Evolutionary conservation across 2,329 filamentous ascomycete species (phyloP).

Genomic region (Aspergillus pseudonomiae): DNA sequence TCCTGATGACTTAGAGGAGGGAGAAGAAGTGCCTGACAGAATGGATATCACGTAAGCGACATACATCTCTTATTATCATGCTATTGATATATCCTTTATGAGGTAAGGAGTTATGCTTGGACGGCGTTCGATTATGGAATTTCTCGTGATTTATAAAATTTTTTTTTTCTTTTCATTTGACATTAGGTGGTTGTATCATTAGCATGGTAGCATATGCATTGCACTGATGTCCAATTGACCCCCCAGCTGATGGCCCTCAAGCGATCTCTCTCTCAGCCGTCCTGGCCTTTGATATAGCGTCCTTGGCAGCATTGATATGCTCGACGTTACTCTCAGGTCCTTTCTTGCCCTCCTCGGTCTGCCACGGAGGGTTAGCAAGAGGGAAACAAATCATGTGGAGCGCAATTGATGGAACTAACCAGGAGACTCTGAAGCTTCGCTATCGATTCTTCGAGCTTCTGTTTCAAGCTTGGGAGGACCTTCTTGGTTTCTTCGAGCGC

Average conservation of each 20-base stretch:
- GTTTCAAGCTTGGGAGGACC: constrained; percentile 72
- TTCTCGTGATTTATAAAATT: constrained; percentile 23
- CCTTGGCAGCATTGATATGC: constrained; percentile 46
- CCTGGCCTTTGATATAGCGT: constrained; percentile 44
- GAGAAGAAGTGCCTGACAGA: constrained; percentile 59
- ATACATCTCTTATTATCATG: not conserved
- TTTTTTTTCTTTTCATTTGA: constrained; percentile 18
- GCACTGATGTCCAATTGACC: not conserved
- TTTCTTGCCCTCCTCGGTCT: constrained; percentile 45
- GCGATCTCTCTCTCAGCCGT: constrained; percentile 43
- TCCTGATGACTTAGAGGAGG: constrained; percentile 51
- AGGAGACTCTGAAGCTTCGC: constrained; percentile 75
- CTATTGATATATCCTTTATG: constrained; percentile 24
- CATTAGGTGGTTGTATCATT: not conserved
- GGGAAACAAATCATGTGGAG: not conserved
- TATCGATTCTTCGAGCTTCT: constrained; percentile 72
- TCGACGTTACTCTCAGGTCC: constrained; percentile 43
- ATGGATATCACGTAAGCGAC: constrained; percentile 65
- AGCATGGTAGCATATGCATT: constrained; percentile 3
- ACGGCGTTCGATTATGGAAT: constrained; percentile 25
- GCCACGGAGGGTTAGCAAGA: not conserved
- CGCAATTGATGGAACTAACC: constrained; percentile 54
- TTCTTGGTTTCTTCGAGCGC: constrained; percentile 86
- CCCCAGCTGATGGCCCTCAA: constrained; percentile 20
- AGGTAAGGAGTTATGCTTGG: constrained; percentile 32